These are phyloP conservation scores for Talaromyces rugulosus DNA, from an alignment of 2,329 filamentous ascomycete species.

Conservation along the genomic window DNA sequence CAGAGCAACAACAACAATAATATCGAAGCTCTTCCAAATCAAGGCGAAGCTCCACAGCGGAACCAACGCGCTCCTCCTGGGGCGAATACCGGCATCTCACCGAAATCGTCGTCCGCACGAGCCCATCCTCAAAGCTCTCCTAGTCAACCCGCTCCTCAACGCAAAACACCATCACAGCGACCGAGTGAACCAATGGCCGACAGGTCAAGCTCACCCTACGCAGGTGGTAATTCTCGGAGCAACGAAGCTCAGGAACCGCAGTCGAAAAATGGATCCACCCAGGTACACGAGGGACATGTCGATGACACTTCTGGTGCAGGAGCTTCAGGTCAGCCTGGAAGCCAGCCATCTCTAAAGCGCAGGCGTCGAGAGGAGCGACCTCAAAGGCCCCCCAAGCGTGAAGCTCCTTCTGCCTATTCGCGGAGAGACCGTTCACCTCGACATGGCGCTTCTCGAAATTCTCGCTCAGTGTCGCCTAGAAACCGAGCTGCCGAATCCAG, in stretches of 20 bases:
- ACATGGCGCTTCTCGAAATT: conserved; percentile 7
- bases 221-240: background rate
- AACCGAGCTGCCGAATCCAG: conserved; percentile 23
- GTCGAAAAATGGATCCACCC: background rate
- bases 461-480: conserved; percentile 14
- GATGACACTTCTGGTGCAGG: conserved; percentile 23
- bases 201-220: background rate
- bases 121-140: background rate
- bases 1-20: background rate
- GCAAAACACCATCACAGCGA: background rate
- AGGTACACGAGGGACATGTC: conserved; percentile 14
- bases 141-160: background rate
- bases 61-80: background rate
- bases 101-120: background rate
- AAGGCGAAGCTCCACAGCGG: conserved; percentile 4
- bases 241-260: background rate
- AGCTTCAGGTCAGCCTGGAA: conserved; percentile 15
- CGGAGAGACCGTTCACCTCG: conserved; percentile 32
- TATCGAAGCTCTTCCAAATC: background rate
- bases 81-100: background rate
- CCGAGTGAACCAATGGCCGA: conserved; percentile 5
- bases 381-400: conserved; percentile 31
- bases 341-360: conserved; percentile 8
- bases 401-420: conserved; percentile 36
- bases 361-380: conserved; percentile 13